Evolutionary conservation across 2,329 filamentous ascomycete species (phyloP).

Genomic region (Leptosphaerulina australis): DNA sequence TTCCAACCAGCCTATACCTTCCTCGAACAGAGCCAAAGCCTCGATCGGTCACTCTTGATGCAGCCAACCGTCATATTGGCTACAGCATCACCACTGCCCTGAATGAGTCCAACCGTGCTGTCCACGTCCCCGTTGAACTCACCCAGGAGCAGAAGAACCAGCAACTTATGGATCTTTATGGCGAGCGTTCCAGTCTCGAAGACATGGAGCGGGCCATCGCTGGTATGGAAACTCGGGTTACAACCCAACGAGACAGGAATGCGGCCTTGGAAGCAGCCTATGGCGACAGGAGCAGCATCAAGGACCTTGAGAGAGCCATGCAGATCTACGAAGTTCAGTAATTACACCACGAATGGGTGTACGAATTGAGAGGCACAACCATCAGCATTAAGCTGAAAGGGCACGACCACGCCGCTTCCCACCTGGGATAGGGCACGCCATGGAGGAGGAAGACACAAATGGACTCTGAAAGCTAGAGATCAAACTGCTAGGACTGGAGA

Average conservation of each 20-base stretch:
- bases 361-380: not conserved
- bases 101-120: slow-evolving; percentile 39
- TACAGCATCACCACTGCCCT: slow-evolving; percentile 42
- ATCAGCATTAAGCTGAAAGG: slow-evolving; percentile 19
- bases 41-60: slow-evolving; percentile 37
- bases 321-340: slow-evolving; percentile 53
- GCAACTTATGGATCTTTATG: slow-evolving; percentile 39
- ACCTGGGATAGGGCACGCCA: not conserved
- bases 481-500: slow-evolving; percentile 19
- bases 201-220: slow-evolving; percentile 43
- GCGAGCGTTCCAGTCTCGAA: slow-evolving; percentile 41
- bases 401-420: slow-evolving; percentile 1
- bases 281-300: slow-evolving; percentile 52
- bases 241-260: slow-evolving; percentile 44
- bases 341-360: slow-evolving; percentile 11
- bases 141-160: slow-evolving; percentile 43
- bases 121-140: slow-evolving; percentile 29
- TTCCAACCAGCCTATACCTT: slow-evolving; percentile 29
- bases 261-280: slow-evolving; percentile 55
- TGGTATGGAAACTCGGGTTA: slow-evolving; percentile 36
- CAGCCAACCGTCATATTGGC: slow-evolving; percentile 43
- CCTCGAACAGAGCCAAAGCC: slow-evolving; percentile 24
- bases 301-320: slow-evolving; percentile 54
- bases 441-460: slow-evolving; percentile 6
- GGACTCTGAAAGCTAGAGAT: slow-evolving; percentile 20